These are phyloP conservation scores for Neurospora sp. DNA, from an alignment of 495 filamentous ascomycete genomes.

Conservation along the genomic window DNA sequence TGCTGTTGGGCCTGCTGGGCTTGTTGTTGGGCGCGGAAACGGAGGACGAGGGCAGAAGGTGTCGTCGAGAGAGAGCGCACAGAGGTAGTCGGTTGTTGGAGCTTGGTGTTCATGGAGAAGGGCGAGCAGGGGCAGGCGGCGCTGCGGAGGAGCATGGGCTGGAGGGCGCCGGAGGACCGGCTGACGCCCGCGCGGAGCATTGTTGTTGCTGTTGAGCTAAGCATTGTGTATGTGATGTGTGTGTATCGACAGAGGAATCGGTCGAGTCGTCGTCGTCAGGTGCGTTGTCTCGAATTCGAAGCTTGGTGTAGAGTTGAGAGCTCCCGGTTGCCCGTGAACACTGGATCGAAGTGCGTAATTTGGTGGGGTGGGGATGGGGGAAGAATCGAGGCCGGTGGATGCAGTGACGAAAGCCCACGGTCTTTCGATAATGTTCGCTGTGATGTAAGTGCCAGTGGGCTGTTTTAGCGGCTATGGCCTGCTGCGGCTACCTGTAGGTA, in stretches of 20 bases:
- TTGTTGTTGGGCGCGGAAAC: conserved; percentile 3
- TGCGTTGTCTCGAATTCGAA: neutral
- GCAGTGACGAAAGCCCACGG: neutral
- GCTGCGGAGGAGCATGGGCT: conserved; percentile 20
- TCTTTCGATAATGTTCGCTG: neutral
- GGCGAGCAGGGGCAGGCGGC: conserved; percentile 17
- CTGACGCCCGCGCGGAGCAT: conserved; percentile 22
- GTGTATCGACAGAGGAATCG: neutral
- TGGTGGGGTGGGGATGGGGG: neutral
- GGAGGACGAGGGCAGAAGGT: conserved; percentile 6
- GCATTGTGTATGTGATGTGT: conserved; percentile 11
- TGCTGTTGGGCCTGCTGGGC: conserved; percentile 1
- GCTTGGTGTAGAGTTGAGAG: neutral
- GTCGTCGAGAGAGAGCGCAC: conserved; percentile 8
- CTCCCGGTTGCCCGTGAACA: neutral
- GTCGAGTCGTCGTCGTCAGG: neutral
- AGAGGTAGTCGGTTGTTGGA: neutral
- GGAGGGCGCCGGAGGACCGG: conserved; percentile 16
- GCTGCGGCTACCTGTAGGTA: neutral
- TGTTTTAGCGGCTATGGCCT: neutral
- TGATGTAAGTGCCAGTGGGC: neutral
- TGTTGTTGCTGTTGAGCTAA: conserved; percentile 20
- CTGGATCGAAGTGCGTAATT: neutral
- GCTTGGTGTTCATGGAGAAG: conserved; percentile 9
- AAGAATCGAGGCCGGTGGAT: neutral